phyloP scores from a whole-genome alignment of 345 rosid species.

The Salix exigua region DNA sequence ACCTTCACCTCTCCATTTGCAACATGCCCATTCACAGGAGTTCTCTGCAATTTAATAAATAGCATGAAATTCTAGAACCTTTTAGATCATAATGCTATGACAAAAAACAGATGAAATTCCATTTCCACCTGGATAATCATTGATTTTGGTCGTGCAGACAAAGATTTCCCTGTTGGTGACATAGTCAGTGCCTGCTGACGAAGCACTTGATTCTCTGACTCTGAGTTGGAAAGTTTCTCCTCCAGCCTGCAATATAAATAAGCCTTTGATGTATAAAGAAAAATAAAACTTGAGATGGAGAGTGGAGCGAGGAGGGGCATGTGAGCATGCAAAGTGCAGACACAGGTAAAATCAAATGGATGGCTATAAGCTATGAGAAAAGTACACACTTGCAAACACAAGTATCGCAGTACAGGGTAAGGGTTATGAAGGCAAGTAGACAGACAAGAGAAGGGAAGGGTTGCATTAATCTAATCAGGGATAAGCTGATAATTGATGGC shows the following conservation, averaged over 20 bases:
- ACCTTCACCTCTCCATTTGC: constrained; percentile 68
- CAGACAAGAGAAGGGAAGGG: not conserved
- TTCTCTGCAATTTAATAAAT: constrained; percentile 58
- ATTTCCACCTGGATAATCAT: constrained; percentile 62
- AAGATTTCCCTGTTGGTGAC: constrained; percentile 84
- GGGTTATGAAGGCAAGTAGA: not conserved
- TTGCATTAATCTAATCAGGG: not conserved
- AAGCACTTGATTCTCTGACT: constrained; percentile 96
- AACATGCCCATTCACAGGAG: constrained; percentile 75
- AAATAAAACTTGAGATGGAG: constrained; percentile 2
- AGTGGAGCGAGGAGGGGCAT: not conserved
- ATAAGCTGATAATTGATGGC: not conserved
- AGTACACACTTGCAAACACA: not conserved
- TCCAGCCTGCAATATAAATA: constrained; percentile 54
- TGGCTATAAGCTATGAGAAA: not conserved
- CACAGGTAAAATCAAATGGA: not conserved
- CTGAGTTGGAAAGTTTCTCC: constrained; percentile 93
- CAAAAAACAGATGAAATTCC: not conserved
- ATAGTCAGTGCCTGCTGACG: constrained; percentile 94
- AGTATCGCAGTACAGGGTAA: not conserved
- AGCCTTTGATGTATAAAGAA: constrained; percentile 13
- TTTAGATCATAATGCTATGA: constrained; percentile 10
- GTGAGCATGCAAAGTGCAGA: not conserved
- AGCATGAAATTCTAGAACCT: constrained; percentile 18
- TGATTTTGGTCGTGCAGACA: constrained; percentile 64